These are phyloP conservation scores for Hygrocybe coccinea DNA, from an alignment of 768 basidiomycete species.

Conservation along the genomic window DNA sequence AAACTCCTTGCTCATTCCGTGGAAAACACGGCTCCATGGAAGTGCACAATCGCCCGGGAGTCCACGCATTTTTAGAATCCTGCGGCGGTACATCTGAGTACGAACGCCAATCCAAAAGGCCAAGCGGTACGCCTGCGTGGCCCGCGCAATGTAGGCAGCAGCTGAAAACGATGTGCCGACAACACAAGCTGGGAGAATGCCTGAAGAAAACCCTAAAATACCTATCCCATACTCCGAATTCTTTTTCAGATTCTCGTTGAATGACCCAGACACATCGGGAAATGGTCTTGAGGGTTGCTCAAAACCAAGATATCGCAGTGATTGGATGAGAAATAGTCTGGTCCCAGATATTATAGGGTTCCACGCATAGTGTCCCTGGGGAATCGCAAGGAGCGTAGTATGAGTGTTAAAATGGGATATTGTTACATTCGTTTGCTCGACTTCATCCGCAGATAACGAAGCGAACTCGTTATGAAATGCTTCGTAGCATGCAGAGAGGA, in stretches of 20 bases:
- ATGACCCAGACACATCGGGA: slow-evolving; percentile 15
- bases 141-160: slow-evolving; percentile 30
- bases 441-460: slow-evolving; percentile 37
- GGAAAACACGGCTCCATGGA: slow-evolving; percentile 46
- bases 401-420: slow-evolving; percentile 41
- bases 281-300: slow-evolving; percentile 21
- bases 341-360: slow-evolving; percentile 50
- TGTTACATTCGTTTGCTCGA: slow-evolving; percentile 36
- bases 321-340: slow-evolving; percentile 47
- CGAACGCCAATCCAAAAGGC: slow-evolving; percentile 43
- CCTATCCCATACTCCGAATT: slow-evolving; percentile 36
- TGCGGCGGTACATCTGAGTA: slow-evolving; percentile 29
- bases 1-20: slow-evolving; percentile 23
- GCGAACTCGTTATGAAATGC: slow-evolving; percentile 47
- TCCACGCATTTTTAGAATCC: slow-evolving; percentile 8
- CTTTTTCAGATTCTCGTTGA: slow-evolving; percentile 26
- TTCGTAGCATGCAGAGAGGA: slow-evolving; percentile 49
- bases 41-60: slow-evolving; percentile 16
- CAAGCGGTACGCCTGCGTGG: slow-evolving; percentile 37
- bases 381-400: slow-evolving; percentile 36
- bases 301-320: slow-evolving; percentile 48
- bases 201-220: slow-evolving; percentile 43
- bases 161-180: slow-evolving; percentile 33
- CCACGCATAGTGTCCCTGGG: slow-evolving; percentile 30
- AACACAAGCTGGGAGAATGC: slow-evolving; percentile 42